These are phyloP conservation scores for Ascobolus immersus DNA, from an alignment of 495 filamentous ascomycete species.

Conservation along the genomic window DNA sequence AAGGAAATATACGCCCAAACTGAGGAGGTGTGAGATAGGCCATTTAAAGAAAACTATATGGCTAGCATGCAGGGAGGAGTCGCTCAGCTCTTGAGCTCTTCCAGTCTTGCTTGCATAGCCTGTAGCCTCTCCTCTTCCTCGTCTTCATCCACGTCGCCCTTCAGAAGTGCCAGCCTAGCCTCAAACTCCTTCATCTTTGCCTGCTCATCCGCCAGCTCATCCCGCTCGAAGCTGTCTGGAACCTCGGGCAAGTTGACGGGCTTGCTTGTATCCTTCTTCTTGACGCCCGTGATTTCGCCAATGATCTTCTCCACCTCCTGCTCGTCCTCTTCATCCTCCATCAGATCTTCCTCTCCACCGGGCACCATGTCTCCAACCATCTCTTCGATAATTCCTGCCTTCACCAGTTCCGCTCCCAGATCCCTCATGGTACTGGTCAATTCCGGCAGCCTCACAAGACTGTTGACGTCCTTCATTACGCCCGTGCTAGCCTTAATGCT, in stretches of 20 bases:
- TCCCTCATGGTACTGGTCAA: slow-evolving; percentile 76
- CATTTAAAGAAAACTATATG: too few relatives aligned
- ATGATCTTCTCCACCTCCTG: slow-evolving; percentile 79
- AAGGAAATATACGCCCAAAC: too few relatives aligned
- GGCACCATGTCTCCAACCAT: slow-evolving; percentile 74
- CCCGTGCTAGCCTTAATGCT: slow-evolving; percentile 62
- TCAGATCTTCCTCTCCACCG: slow-evolving; percentile 30
- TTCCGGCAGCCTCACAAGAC: slow-evolving; percentile 58
- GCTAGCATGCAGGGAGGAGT: too few relatives aligned
- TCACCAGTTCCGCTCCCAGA: slow-evolving; percentile 63
- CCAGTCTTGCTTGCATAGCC: too few relatives aligned
- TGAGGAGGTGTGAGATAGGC: too few relatives aligned
- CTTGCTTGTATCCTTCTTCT: slow-evolving; percentile 39
- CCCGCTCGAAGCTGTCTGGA: too few relatives aligned
- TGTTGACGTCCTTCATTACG: slow-evolving; percentile 94
- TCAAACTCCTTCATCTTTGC: slow-evolving; percentile 27
- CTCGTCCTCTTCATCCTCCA: slow-evolving; percentile 71
- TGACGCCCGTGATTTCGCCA: slow-evolving; percentile 64
- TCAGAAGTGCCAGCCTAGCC: slow-evolving; percentile 76
- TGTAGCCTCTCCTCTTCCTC: too few relatives aligned
- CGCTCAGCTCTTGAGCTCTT: too few relatives aligned
- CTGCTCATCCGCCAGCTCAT: slow-evolving; percentile 31
- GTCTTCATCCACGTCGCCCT: too few relatives aligned
- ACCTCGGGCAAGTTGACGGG: slow-evolving; percentile 24
- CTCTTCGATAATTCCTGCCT: slow-evolving; percentile 92